Base-by-base conservation (phyloP, 352 stramenopile species). In the Phytophthora rubi region DNA sequence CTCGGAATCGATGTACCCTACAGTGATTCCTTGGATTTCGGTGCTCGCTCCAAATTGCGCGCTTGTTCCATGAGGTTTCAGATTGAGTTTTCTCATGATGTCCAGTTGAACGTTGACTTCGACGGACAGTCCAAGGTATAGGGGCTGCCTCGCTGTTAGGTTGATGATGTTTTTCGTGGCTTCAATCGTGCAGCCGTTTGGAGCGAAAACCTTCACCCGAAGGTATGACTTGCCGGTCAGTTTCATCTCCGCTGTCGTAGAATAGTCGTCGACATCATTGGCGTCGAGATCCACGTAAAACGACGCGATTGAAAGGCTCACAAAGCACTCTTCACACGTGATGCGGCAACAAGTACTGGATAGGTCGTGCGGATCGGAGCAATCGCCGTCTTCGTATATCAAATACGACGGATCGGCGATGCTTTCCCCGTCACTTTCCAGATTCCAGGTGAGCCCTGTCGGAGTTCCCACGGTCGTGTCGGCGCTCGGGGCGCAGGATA, bases 111-210 rank as follows among this genome's bases (percentile, higher is more conserved):
- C 32, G 16, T 51, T 13, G 9, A 65, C 9, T 23, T 59, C 33
- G 21, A 57, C 47, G n/a, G 15, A 26, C 16, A 59, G n/a, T 21
- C 59, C 59, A 32, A 21, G 18, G 7, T 42, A 26, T 3, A 47
- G 30, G 16, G 26, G 12, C 13, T 45, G 21, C 2, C 15, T 6
- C 13, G 21, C 12, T 5, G 12, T 58, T 23, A 28, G 15, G 52
- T 58, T 16, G 7, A 26, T 28, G 30, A 28, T 16, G 15, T 30
- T 39, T 1, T 39, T 6, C 30, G 30, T 44, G 16, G 13, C 7
- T 3, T 58, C 5, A 10, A 58, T 15, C 6, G 8, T 53, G 59
- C 59, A 65, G 13, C 59, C 59, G 16, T 58, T 65, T 6, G 59
- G 59, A 52, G 59, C 49, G n/a, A 59, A 48, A 7, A 42, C 26